Evolutionary conservation across 208 protist genomes (phyloP).

Genomic region (Trichomonas gallinae): DNA sequence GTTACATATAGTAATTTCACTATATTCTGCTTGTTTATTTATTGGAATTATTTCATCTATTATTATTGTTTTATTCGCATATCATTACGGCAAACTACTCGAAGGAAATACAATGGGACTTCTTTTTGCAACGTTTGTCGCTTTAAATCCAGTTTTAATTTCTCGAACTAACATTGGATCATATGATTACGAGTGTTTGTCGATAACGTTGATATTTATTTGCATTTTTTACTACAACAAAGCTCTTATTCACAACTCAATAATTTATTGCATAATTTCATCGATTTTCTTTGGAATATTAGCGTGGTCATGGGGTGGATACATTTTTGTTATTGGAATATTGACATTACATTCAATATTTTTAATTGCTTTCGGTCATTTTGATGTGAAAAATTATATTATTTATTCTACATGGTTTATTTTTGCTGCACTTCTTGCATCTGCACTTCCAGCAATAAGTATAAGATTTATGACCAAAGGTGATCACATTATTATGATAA

Average conservation of each 20-base stretch:
- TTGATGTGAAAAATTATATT: slow-evolving; percentile 62
- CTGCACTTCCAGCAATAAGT: slow-evolving; percentile 68
- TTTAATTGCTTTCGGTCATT: slow-evolving; percentile 62
- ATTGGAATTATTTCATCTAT: neutral
- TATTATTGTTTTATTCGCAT: neutral
- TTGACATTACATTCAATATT: slow-evolving; percentile 76
- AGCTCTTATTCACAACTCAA: slow-evolving; percentile 57
- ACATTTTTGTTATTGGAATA: slow-evolving; percentile 90
- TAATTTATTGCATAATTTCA: slow-evolving; percentile 52
- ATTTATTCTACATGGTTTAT: slow-evolving; percentile 80
- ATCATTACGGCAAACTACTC: neutral
- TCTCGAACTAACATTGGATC: slow-evolving; percentile 87
- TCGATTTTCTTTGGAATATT: slow-evolving; percentile 62
- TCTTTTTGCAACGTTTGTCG: neutral
- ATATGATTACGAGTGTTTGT: slow-evolving; percentile 93
- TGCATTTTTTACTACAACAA: slow-evolving; percentile 76
- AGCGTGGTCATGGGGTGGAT: slow-evolving; percentile 80
- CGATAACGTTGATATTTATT: slow-evolving; percentile 80
- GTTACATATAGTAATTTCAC: slow-evolving; percentile 66
- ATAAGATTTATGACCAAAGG: slow-evolving; percentile 70
- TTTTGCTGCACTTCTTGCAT: slow-evolving; percentile 72
- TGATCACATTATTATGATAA: slow-evolving; percentile 75
- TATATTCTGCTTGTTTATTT: slow-evolving; percentile 82
- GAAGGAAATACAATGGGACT: neutral
- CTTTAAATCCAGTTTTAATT: slow-evolving; percentile 37